Percentiles rank a stretch among this genome's conserved stretches.
These are phyloP conservation scores for Aureobasidium leucospermi DNA, from an alignment of 2,329 filamentous ascomycete species.

Conservation along the genomic window DNA sequence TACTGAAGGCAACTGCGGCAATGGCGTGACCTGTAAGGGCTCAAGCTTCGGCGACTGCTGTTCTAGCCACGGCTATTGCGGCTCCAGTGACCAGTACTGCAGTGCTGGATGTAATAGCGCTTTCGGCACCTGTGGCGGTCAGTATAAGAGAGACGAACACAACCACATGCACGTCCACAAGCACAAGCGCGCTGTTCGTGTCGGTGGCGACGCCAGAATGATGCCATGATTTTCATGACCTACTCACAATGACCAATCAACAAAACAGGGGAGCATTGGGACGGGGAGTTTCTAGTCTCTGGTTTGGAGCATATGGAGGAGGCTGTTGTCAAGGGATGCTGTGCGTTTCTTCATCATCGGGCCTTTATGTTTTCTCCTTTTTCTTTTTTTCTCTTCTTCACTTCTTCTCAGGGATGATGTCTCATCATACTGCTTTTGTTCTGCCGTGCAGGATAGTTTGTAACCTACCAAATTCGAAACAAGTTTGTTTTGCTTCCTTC, in stretches of 20 bases:
- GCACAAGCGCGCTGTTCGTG: not conserved
- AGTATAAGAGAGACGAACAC: not conserved
- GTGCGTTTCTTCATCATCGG: not conserved
- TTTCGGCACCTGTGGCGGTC: constrained; percentile 3
- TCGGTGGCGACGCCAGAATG: not conserved
- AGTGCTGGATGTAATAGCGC: not conserved
- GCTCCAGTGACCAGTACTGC: constrained; percentile 10
- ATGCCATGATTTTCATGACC: not conserved
- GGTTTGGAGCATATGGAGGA: not conserved
- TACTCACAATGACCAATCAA: not conserved
- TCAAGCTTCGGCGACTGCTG: constrained; percentile 15
- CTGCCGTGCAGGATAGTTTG: not conserved
- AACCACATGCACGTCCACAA: constrained; percentile 1
- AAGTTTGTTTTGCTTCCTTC: not conserved
- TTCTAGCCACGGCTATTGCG: constrained; percentile 5
- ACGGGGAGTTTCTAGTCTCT: not conserved
- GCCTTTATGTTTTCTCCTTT: not conserved
- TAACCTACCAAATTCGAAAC: not conserved
- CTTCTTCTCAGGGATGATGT: constrained; percentile 3
- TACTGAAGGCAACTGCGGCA: constrained; percentile 11
- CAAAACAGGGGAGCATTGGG: not conserved
- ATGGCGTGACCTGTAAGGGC: constrained; percentile 7
- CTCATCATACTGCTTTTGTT: not conserved
- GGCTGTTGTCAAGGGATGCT: not conserved
- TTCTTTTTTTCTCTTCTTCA: not conserved